Evolutionary conservation across 106 monocot genomes (phyloP), one percentile per base, ranked within the genome.

Genomic region (Dendrobium chrysotoxum): DNA sequence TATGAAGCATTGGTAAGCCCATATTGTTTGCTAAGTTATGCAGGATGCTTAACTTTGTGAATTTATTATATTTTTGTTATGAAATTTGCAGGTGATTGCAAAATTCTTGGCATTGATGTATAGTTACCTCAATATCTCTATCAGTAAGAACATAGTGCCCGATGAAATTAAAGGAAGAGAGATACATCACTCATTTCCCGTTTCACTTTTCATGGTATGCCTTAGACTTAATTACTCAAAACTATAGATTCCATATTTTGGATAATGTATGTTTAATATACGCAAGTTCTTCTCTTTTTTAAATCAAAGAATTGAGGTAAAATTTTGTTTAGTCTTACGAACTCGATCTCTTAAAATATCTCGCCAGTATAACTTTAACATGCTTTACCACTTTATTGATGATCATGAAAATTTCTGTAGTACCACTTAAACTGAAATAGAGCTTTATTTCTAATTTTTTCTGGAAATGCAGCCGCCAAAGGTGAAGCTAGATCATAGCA

Each of bases 71-170:
- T 77, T 78, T 53, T 61, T 23, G 5, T 61, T 46, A 80, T 84
- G 40, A 7, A 80, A 64, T 79, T 39, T 81, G 82, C 86, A 99
- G 98, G 98, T 91, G 68, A 92, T 99, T 80, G 98, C 98, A 12
- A 99, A 99, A 77, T 99, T 99, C 83, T 89, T 99, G 98, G 86
- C 89, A 11, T 83, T 99, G 86, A 95, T 99, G 98, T 99, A 99
- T 78, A 99, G 98, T 85, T 99, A 99, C 75, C 84, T 99, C 83
- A 99, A 99, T 77, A 99, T 99, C 75, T 99, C 98, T 53, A 75
- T 99, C 10, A 99, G 98, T 72, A 93, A 93, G 82, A 91, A 95
- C 77, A 84, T 91, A 73, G 98, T 99, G 53, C 98, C 98, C 67
- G 98, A 95, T 88, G 95, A 88, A 81, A 90, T 99, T 79, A 99